Evolutionary conservation across 2,329 filamentous ascomycete genomes (phyloP).

Genomic region (Pestalotiopsis sp.): DNA sequence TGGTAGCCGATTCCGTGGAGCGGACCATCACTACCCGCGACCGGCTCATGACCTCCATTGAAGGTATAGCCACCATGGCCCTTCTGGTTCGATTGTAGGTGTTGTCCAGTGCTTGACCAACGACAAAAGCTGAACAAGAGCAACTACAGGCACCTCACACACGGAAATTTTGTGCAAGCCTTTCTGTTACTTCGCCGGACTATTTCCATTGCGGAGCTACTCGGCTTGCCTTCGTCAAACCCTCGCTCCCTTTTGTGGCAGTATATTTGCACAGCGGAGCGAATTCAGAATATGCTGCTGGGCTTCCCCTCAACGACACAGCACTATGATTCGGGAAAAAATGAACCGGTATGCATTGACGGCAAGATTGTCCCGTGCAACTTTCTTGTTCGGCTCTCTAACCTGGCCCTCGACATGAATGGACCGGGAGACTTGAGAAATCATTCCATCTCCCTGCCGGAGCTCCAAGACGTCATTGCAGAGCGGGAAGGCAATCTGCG

Average conservation of each 20-base stretch:
- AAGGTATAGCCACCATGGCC: not conserved
- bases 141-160: not conserved
- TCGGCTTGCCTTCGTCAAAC: not conserved
- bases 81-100: not conserved
- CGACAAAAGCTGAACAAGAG: not conserved
- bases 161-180: not conserved
- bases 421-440: not conserved
- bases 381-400: not conserved
- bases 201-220: not conserved
- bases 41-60: not conserved
- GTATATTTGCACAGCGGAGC: not conserved
- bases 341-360: not conserved
- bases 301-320: not conserved
- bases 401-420: not conserved
- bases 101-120: not conserved
- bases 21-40: not conserved
- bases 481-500: not conserved
- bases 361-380: not conserved
- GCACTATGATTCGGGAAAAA: too few relatives aligned
- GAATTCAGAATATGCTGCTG: not conserved
- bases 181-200: not conserved
- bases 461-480: not conserved
- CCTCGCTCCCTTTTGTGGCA: not conserved
- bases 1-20: not conserved
- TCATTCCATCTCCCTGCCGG: not conserved